Evolutionary conservation across 1,284 basidiomycete species (phyloP).

Genomic region (Papiliotrema terrestris): DNA sequence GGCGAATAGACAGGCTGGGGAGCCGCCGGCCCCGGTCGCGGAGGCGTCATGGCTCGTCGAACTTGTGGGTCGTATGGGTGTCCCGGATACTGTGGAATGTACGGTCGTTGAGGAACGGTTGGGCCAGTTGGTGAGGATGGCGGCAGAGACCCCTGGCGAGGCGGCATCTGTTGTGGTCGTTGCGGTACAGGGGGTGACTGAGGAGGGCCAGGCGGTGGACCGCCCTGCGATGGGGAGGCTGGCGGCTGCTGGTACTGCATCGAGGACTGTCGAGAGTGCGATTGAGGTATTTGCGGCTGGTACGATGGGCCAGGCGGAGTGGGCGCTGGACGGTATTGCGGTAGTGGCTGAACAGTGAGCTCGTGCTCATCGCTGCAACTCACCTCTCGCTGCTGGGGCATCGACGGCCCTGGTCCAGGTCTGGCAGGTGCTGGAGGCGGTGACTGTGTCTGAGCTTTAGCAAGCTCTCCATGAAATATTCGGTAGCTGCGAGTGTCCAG

Average conservation of each 20-base stretch:
- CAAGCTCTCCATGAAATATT: too few relatives aligned
- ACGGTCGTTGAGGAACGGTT: slow-evolving; percentile 11
- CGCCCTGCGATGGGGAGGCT: neutral
- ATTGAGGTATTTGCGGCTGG: slow-evolving; percentile 12
- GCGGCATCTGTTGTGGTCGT: slow-evolving; percentile 20
- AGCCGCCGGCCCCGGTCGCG: neutral
- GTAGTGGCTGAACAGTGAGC: slow-evolving; percentile 18
- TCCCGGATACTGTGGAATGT: neutral
- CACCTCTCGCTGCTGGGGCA: slow-evolving; percentile 7
- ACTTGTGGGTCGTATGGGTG: slow-evolving; percentile 3
- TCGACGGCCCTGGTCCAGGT: slow-evolving; percentile 13
- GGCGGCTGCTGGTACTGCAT: slow-evolving; percentile 14
- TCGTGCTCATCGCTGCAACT: neutral
- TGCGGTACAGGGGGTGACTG: slow-evolving; percentile 17
- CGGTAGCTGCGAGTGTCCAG: too few relatives aligned
- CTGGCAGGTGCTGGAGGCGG: slow-evolving; percentile 33
- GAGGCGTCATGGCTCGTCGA: slow-evolving; percentile 3
- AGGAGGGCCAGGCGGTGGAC: neutral
- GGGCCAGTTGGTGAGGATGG: slow-evolving; percentile 4
- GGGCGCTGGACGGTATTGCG: slow-evolving; percentile 30
- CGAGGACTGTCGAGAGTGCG: slow-evolving; percentile 14
- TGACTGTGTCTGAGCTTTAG: neutral
- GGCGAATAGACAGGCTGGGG: neutral
- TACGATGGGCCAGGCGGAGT: slow-evolving; percentile 18
- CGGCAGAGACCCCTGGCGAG: slow-evolving; percentile 5